Conservation (phyloP, 2,329 filamentous ascomycete species). For the Seiridium unicorne region DNA sequence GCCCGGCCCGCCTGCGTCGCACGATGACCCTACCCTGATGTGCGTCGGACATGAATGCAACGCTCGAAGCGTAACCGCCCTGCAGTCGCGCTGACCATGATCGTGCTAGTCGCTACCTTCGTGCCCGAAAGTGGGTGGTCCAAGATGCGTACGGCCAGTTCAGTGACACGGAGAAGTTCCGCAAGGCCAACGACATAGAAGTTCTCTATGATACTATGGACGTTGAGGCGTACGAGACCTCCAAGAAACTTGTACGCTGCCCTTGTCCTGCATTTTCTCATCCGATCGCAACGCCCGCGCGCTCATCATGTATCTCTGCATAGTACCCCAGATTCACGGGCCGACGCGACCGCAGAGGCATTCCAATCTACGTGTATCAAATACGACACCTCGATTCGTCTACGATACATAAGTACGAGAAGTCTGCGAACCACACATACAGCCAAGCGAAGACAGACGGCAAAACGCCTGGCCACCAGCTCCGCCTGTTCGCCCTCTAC, state of each 20-base stretch:
- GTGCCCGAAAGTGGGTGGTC: constrained; percentile 78
- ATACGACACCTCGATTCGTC: constrained; percentile 81
- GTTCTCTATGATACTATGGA: constrained; percentile 85
- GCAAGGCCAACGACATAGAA: constrained; percentile 74
- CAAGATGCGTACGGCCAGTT: constrained; percentile 81
- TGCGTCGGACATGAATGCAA: constrained; percentile 36
- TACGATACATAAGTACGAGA: constrained; percentile 76
- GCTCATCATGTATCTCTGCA: not conserved
- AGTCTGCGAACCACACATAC: constrained; percentile 47
- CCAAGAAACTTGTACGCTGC: constrained; percentile 63
- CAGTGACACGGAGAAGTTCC: constrained; percentile 85
- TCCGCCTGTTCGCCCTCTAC: constrained; percentile 89
- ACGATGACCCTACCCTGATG: constrained; percentile 74
- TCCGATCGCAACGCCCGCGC: not conserved
- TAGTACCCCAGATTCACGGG: constrained; percentile 96
- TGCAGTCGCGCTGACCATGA: constrained; percentile 9
- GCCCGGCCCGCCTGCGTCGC: constrained; percentile 55
- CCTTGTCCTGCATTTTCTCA: not conserved
- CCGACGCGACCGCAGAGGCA: constrained; percentile 83
- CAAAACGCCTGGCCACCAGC: constrained; percentile 70
- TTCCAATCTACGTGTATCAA: constrained; percentile 89
- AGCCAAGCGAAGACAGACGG: constrained; percentile 62
- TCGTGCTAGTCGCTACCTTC: constrained; percentile 71
- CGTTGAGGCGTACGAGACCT: constrained; percentile 77
- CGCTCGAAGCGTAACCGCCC: not conserved